Conservation (phyloP, 306 rosid species). For the Ochetophila trinervis region DNA sequence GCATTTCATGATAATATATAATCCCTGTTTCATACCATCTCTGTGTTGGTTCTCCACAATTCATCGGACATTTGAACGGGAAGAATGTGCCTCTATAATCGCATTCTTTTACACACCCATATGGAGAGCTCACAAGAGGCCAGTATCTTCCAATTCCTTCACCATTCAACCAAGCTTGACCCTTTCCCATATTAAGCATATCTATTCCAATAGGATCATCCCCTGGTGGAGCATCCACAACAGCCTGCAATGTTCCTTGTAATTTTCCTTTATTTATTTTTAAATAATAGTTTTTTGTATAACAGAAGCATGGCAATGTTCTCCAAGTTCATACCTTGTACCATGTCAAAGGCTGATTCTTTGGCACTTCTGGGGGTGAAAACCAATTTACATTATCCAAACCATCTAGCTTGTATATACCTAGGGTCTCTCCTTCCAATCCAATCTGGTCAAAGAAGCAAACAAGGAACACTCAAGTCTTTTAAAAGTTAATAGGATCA, state of each 20-base stretch:
- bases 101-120: slow-evolving; percentile 69
- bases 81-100: slow-evolving; percentile 81
- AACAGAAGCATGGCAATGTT: too few relatives aligned
- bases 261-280: slow-evolving; percentile 7
- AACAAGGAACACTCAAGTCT: slow-evolving; percentile 4
- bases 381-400: slow-evolving; percentile 55
- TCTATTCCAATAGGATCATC: slow-evolving; percentile 86
- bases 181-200: slow-evolving; percentile 94
- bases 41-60: slow-evolving; percentile 91
- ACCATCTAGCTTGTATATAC: slow-evolving; percentile 56
- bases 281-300: background rate
- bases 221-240: slow-evolving; percentile 72
- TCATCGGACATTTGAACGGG: slow-evolving; percentile 83
- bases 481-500: background rate
- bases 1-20: background rate
- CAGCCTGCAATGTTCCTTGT: slow-evolving; percentile 41
- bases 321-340: slow-evolving; percentile 59
- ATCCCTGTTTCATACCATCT: slow-evolving; percentile 52
- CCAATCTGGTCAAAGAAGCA: slow-evolving; percentile 56
- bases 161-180: slow-evolving; percentile 95
- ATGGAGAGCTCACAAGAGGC: slow-evolving; percentile 60
- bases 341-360: slow-evolving; percentile 77
- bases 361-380: slow-evolving; percentile 60
- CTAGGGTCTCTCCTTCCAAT: slow-evolving; percentile 69
- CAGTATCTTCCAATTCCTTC: slow-evolving; percentile 98